Percentiles rank a stretch among this genome's conserved stretches.
These are phyloP conservation scores for Erysiphe pulchra DNA, from an alignment of 2,329 filamentous ascomycete species.

Conservation along the genomic window DNA sequence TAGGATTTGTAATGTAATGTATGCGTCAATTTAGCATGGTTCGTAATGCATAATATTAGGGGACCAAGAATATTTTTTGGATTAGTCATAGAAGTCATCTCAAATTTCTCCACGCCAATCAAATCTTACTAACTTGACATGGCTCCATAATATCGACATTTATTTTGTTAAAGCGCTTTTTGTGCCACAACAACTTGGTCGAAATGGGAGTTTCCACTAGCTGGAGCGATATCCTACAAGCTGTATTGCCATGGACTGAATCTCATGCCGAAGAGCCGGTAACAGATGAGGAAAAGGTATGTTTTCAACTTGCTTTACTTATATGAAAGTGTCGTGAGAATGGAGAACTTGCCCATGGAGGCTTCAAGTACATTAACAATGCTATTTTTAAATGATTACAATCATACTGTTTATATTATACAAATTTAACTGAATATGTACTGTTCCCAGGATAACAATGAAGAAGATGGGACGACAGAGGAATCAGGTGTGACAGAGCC, in stretches of 20 bases:
- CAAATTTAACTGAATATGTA: neutral
- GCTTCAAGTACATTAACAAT: too few species aligned
- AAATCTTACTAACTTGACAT: too few species aligned
- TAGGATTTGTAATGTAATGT: too few species aligned
- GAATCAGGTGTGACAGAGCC: conserved; percentile 17
- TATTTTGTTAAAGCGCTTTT: too few species aligned
- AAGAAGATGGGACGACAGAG: conserved; percentile 1
- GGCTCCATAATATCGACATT: too few species aligned
- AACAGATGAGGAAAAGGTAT: conserved; percentile 15
- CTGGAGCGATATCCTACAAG: conserved; percentile 36
- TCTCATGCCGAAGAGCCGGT: conserved; percentile 35
- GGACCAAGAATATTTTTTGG: too few species aligned
- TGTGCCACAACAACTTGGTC: too few species aligned
- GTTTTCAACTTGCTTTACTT: neutral
- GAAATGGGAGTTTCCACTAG: conserved; percentile 42
- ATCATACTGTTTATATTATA: neutral
- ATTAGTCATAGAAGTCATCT: too few species aligned
- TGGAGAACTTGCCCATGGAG: too few species aligned
- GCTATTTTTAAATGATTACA: neutral
- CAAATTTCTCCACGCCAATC: too few species aligned
- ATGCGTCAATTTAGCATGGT: too few species aligned
- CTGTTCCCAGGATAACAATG: neutral
- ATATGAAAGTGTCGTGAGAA: neutral
- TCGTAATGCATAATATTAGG: too few species aligned
- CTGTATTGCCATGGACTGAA: conserved; percentile 36